Conservation (phyloP, 305 asterid species). For the Stenogyne calaminthoides region DNA sequence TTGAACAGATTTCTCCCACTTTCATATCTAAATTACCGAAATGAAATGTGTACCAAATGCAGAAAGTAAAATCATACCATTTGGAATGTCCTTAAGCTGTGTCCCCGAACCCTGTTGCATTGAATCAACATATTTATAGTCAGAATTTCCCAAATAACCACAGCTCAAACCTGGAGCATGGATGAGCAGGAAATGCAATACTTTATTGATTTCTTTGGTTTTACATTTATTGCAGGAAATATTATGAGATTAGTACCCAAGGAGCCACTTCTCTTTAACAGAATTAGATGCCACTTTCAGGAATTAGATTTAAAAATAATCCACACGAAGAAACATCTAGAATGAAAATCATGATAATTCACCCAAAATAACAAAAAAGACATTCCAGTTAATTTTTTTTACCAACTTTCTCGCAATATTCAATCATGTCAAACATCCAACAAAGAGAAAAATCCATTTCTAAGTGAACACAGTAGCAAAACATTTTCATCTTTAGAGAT, state of each 20-base stretch:
- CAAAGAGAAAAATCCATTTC: background rate
- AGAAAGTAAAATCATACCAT: slow-evolving; percentile 56
- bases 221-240: slow-evolving; percentile 6
- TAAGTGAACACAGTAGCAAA: background rate
- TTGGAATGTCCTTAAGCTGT: slow-evolving; percentile 88
- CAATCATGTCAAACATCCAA: background rate
- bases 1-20: background rate
- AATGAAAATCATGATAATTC: background rate
- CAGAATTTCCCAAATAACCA: slow-evolving; percentile 13
- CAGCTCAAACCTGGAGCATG: background rate
- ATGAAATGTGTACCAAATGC: slow-evolving; percentile 14
- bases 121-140: slow-evolving; percentile 26
- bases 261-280: background rate
- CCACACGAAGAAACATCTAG: background rate
- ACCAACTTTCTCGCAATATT: background rate
- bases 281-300: background rate
- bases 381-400: background rate
- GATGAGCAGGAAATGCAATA: background rate
- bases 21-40: background rate
- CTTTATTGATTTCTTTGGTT: background rate
- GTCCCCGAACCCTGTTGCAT: slow-evolving; percentile 78
- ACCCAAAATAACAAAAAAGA: slow-evolving; percentile 11
- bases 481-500: background rate
- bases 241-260: background rate
- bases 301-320: background rate